These are phyloP conservation scores for Biancaea sappan DNA, from an alignment of 306 rosid genomes.

Conservation along the genomic window DNA sequence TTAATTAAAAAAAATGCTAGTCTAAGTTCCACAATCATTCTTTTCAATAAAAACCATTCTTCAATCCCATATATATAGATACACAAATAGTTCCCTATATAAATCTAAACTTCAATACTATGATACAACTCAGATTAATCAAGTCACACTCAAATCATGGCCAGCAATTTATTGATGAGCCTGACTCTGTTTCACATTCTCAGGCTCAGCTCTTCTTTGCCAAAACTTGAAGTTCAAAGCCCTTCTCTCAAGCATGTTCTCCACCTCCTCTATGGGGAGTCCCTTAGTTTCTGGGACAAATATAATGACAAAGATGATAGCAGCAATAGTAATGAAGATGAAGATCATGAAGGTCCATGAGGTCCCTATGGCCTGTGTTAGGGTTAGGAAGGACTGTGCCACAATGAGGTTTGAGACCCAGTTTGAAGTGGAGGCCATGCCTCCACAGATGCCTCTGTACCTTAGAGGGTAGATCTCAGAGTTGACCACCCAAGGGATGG, in stretches of 20 bases:
- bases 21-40: neutral
- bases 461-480: conserved; percentile 71
- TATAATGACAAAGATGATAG: conserved; percentile 54
- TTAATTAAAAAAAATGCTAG: too few species aligned
- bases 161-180: neutral
- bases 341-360: conserved; percentile 61
- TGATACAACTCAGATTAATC: neutral
- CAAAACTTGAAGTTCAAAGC: conserved; percentile 58
- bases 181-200: neutral
- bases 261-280: conserved; percentile 66
- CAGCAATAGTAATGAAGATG: conserved; percentile 47
- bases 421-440: conserved; percentile 69
- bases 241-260: conserved; percentile 53
- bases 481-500: conserved; percentile 73
- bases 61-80: neutral
- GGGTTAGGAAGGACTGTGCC: conserved; percentile 55
- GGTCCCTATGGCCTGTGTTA: conserved; percentile 57
- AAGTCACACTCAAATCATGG: neutral
- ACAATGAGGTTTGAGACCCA: conserved; percentile 65
- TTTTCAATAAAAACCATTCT: neutral
- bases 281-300: conserved; percentile 67
- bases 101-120: neutral
- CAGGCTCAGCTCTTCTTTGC: conserved; percentile 35
- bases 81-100: neutral
- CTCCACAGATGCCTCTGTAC: conserved; percentile 63